Conservation (phyloP, 495 filamentous ascomycete genomes). For the Poronia punctata region DNA sequence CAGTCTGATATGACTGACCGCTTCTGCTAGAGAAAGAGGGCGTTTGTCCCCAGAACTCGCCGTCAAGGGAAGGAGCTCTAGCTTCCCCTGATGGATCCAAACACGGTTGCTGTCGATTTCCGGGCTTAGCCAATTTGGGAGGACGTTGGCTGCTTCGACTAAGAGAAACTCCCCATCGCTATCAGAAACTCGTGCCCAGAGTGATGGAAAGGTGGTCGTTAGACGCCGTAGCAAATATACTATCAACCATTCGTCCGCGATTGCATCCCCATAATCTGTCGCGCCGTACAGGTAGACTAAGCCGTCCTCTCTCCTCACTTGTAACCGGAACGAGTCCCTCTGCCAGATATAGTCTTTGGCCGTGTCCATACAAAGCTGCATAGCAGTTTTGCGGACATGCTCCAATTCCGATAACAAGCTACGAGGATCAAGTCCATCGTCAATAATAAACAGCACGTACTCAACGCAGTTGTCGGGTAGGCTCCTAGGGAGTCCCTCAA, state of each 20-base stretch:
- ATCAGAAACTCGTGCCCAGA: slow-evolving; percentile 80
- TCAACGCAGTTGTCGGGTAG: slow-evolving; percentile 84
- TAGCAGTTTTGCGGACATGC: slow-evolving; percentile 60
- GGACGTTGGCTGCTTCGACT: slow-evolving; percentile 81
- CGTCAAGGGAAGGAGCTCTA: slow-evolving; percentile 62
- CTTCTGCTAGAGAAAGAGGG: slow-evolving; percentile 52
- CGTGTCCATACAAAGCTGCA: slow-evolving; percentile 52
- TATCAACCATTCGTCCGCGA: slow-evolving; percentile 96
- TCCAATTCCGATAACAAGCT: slow-evolving; percentile 49
- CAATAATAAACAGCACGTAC: slow-evolving; percentile 71
- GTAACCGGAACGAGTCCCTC: slow-evolving; percentile 64
- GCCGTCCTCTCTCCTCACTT: slow-evolving; percentile 49
- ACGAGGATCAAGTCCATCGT: slow-evolving; percentile 48
- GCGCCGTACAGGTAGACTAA: slow-evolving; percentile 55
- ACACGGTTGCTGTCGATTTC: slow-evolving; percentile 82
- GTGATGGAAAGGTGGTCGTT: slow-evolving; percentile 60
- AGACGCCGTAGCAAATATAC: slow-evolving; percentile 85
- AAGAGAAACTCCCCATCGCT: slow-evolving; percentile 92
- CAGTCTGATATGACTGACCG: slow-evolving; percentile 49
- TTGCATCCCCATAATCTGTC: slow-evolving; percentile 84
- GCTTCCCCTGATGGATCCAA: slow-evolving; percentile 69
- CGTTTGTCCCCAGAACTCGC: slow-evolving; percentile 24
- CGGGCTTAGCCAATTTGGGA: slow-evolving; percentile 88
- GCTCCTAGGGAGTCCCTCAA: slow-evolving; percentile 61
- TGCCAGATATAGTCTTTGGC: slow-evolving; percentile 94